These are phyloP conservation scores for Testicularia cyperi DNA, from an alignment of 1,284 basidiomycete species.

Conservation along the genomic window DNA sequence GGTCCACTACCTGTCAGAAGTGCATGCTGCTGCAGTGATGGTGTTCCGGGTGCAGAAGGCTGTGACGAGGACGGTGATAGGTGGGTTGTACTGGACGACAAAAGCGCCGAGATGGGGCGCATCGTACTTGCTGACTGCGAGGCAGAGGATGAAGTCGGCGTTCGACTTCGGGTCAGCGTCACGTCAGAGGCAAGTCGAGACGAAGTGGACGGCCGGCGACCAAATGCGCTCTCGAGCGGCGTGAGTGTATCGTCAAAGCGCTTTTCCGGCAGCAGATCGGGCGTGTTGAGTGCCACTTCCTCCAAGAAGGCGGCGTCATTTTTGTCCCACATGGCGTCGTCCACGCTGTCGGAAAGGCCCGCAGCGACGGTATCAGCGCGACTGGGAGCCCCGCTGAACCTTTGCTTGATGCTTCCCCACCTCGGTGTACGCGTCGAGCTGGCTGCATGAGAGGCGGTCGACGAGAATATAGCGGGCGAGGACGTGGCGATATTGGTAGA, in stretches of 20 bases:
- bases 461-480: no score
- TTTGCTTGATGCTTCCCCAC: constrained; percentile 31
- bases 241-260: constrained; percentile 8
- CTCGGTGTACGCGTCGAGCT: constrained; percentile 7
- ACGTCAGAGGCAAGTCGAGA: no score
- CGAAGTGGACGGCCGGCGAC: no score
- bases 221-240: constrained; percentile 1
- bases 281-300: constrained; percentile 25
- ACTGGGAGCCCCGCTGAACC: constrained; percentile 27
- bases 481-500: no score
- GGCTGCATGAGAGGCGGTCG: constrained; percentile 3
- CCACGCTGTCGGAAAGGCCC: constrained; percentile 22
- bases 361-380: no score
- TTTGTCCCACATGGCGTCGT: constrained; percentile 37
- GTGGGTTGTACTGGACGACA: no score
- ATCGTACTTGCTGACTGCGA: neutral
- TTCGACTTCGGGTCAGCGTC: no score
- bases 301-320: constrained; percentile 40
- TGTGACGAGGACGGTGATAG: no score
- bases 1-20: no score
- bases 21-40: no score
- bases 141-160: constrained; percentile 1
- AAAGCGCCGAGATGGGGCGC: neutral
- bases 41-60: no score
- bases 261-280: constrained; percentile 5